Base-by-base conservation (phyloP, 2,329 filamentous ascomycete species). In the Colletotrichum magnum region DNA sequence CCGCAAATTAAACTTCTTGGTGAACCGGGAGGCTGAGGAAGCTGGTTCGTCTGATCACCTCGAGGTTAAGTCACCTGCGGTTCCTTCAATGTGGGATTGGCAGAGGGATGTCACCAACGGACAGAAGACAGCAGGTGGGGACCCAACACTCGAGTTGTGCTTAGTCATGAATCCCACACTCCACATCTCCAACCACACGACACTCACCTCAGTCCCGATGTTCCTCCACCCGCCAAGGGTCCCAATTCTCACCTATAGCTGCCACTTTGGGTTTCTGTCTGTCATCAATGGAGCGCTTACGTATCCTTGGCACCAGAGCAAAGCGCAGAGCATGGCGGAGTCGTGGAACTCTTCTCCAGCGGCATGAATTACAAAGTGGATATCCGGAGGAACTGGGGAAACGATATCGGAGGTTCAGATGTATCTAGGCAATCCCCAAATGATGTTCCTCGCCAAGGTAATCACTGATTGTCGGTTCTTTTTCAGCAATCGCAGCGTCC, bases 351-450 rank as follows among this genome's bases (percentile, higher is more conserved):
- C 9, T 51, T 57, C 43, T 41, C 66, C 66, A 57, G 61, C 10
- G 54, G 56, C 28, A 66, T 61, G 28, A 24, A 36, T 5, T 43
- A 9, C 6, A 24, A 15, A 24, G 56, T 67, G 62, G 62, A 52
- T 66, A 66, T 60, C 36, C 28, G 56, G 48, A 36, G 43, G 32
- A 36, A 57, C 28, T 39, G 39, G 21, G 47, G n/a, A 24, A 48
- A 69, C 57, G 67, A 69, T 52, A 69, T 69, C 67, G 63, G 67
- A 69, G 59, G 21, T 18, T 43, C 18, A 21, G 24, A 52, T 62
- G 26, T 43, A 12, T 24, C 51, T 16, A 18, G 32, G 32, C 32
- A 7, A 43, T 18, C 50, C 41, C 24, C 7, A 28, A 6, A 32
- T 66, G 13, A 56, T 54, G 53, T 59, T 24, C 18, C 36, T 66